Percentiles rank a stretch among this genome's conserved stretches.
Evolutionary conservation across 495 filamentous ascomycete genomes (phyloP).

Genomic region (Tuber calosporum): DNA sequence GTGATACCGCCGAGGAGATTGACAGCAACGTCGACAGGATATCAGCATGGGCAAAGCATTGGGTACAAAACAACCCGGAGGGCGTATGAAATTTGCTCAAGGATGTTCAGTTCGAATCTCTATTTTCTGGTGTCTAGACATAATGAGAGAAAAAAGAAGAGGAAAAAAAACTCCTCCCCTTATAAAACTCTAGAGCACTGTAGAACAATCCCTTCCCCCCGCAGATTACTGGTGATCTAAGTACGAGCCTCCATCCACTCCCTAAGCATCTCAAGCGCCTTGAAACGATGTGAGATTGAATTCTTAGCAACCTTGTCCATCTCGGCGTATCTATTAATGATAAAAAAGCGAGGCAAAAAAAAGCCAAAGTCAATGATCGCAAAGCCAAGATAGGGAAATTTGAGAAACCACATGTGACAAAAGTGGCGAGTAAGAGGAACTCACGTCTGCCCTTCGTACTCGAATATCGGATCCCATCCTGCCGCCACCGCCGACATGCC

Average conservation of each 20-base stretch:
- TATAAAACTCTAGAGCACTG: not conserved
- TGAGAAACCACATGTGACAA: not conserved
- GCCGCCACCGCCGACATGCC: constrained; percentile 47
- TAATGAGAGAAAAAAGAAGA: constrained; percentile 16
- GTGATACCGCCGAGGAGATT: constrained; percentile 72
- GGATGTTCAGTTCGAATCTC: constrained; percentile 19
- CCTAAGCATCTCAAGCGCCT: constrained; percentile 76
- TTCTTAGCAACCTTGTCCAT: constrained; percentile 95
- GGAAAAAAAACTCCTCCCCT: constrained; percentile 9
- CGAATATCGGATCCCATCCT: constrained; percentile 87
- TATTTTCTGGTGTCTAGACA: constrained; percentile 1
- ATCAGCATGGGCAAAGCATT: constrained; percentile 68
- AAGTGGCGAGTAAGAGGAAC: constrained; percentile 31
- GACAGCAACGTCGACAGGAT: constrained; percentile 82
- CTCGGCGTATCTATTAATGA: constrained; percentile 67
- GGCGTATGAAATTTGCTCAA: constrained; percentile 29
- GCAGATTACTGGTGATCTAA: constrained; percentile 24
- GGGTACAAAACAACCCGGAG: constrained; percentile 59
- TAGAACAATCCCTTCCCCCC: not conserved
- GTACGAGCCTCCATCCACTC: constrained; percentile 61
- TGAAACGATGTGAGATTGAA: constrained; percentile 78
- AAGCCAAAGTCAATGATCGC: constrained; percentile 1
- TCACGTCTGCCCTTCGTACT: constrained; percentile 85
- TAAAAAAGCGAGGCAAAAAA: constrained; percentile 16
- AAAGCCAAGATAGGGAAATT: constrained; percentile 1